A percentile compares a stretch with the other conserved stretches of the same genome.
These are phyloP conservation scores for Besnoitia besnoiti DNA, from an alignment of 169 alveolate species.

Conservation along the genomic window DNA sequence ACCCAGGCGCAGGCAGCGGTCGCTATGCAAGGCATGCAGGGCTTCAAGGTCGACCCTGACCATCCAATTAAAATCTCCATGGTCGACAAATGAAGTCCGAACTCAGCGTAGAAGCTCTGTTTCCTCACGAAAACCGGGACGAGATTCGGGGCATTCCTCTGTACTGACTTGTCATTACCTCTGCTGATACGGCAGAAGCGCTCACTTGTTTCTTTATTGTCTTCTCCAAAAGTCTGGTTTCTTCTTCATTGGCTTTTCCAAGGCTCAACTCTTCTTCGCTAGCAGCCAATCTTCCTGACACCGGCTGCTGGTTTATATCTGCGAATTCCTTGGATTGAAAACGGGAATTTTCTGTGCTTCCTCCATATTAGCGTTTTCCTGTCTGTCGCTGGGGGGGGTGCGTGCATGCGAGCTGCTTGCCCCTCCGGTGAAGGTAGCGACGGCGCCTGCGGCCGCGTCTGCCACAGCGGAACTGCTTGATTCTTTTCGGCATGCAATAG, in stretches of 20 bases:
- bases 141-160: neutral
- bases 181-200: neutral
- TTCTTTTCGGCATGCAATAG: too few relatives aligned
- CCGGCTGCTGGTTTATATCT: too few relatives aligned
- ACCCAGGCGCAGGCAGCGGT: slow-evolving; percentile 80
- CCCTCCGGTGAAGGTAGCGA: too few relatives aligned
- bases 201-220: neutral
- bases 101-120: neutral
- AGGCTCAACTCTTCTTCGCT: neutral
- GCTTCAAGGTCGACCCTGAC: slow-evolving; percentile 80
- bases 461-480: too few relatives aligned
- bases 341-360: too few relatives aligned
- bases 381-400: too few relatives aligned
- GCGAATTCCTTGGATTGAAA: too few relatives aligned
- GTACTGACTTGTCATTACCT: neutral
- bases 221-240: neutral
- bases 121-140: too few relatives aligned
- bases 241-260: neutral
- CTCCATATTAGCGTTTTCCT: too few relatives aligned
- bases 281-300: neutral
- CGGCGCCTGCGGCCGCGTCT: too few relatives aligned
- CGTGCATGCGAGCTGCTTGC: too few relatives aligned
- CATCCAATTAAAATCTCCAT: slow-evolving; percentile 79
- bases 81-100: slow-evolving; percentile 2
- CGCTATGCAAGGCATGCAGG: slow-evolving; percentile 86